phyloP scores from a whole-genome alignment of 2,329 filamentous ascomycete species.

The Fusarium beomiforme region DNA sequence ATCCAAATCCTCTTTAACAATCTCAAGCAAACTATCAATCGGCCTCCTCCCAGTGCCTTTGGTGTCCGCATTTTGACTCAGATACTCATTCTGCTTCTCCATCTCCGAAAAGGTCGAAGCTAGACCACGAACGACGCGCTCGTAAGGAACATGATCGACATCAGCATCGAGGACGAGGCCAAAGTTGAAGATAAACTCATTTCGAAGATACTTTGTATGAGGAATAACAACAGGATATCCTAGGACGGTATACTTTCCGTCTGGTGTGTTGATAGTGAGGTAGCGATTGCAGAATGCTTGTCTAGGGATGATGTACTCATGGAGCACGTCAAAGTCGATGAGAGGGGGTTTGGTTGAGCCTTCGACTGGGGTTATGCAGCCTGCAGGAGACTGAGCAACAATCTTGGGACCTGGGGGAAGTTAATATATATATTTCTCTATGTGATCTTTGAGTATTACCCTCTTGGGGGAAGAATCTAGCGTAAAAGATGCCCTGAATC shows the following conservation, averaged over 20 bases:
- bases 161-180: slow-evolving; percentile 78
- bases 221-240: slow-evolving; percentile 91
- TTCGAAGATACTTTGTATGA: slow-evolving; percentile 83
- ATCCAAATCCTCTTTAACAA: slow-evolving; percentile 86
- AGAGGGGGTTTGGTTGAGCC: slow-evolving; percentile 63
- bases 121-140: slow-evolving; percentile 85
- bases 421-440: neutral
- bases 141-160: slow-evolving; percentile 79
- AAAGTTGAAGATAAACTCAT: slow-evolving; percentile 99
- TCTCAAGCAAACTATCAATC: slow-evolving; percentile 86
- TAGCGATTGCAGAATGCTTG: slow-evolving; percentile 95
- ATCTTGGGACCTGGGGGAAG: slow-evolving; percentile 64
- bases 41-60: slow-evolving; percentile 64
- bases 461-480: slow-evolving; percentile 73
- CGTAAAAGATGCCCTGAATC: slow-evolving; percentile 78
- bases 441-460: slow-evolving; percentile 52
- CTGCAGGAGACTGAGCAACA: slow-evolving; percentile 69
- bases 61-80: slow-evolving; percentile 69
- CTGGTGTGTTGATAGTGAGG: slow-evolving; percentile 79
- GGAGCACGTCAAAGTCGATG: slow-evolving; percentile 86
- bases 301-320: slow-evolving; percentile 92
- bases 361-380: slow-evolving; percentile 64
- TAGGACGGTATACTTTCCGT: slow-evolving; percentile 78
- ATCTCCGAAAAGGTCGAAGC: slow-evolving; percentile 87
- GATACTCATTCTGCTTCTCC: slow-evolving; percentile 89